Evolutionary conservation across 306 rosid genomes (phyloP), one percentile per base, ranked within the genome.

Genomic region (Sechiopsis laciniata): DNA sequence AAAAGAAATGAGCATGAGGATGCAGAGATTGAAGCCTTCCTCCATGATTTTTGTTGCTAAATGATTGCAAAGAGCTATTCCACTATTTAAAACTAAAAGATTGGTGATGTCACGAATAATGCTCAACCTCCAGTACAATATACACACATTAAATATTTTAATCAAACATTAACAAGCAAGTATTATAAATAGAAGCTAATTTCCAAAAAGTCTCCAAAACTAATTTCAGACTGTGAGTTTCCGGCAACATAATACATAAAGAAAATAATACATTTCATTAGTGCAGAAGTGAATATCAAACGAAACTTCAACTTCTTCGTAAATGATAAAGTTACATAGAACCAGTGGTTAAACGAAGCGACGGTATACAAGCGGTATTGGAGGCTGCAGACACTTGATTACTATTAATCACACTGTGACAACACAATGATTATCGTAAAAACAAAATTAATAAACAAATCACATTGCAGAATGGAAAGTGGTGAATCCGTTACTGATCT

Each of bases 371-470:
- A 46, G 32, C 55, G 48, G 32, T 48, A 48, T 48, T 48, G 40
- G 11, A 70, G 46, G 74, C 46, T 24, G 59, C 74, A 51, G 35
- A 68, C 45, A 61, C 45, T 35, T 35, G 22, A 63, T 63, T 63
- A 63, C 70, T 8, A 70, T 70, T 70, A 70, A 51, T 70, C 74
- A 51, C 74, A 70, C 74, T 12, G 15, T 8, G 58, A 69, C 74
- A 50, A 70, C 19, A 24, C 46, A 51, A 48, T 51, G 59, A 69
- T 50, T 32, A 35, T 32, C 75, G 32, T 54, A 54, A 71, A 54
- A 37, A 55, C 64, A 54, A 55, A 72, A 70, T 70, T 51, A 51
- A 48, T 22, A 51, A 70, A 70, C 59, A 70, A 70, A 70, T 24
- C 74, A 70, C 59, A 51, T 7, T 26, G 64, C 14, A 54, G 46